Evolutionary conservation across 805 yeast species (phyloP), one percentile per base, ranked within the genome.

Genomic region (Sugiyamaella lignohabitans): DNA sequence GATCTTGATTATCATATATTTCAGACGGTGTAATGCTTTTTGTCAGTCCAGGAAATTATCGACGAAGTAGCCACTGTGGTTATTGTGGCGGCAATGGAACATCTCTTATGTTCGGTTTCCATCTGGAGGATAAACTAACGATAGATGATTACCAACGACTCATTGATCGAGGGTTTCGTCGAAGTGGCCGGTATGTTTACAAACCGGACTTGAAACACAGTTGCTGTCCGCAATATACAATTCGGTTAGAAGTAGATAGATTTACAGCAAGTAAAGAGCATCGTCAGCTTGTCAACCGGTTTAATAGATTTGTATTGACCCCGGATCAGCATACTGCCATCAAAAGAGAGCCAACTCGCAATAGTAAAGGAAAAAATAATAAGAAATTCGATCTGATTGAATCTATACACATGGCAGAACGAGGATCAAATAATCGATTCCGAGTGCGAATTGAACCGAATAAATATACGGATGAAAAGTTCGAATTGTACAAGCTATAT

Each of bases 211-310:
- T 78, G 51, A 58, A 83, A 24, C 63, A 88, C 35, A 78, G 78
- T 37, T 88, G 97, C 60, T 88, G 97, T 56, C 72, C 89, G 18
- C 73, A 80, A 62, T 86, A 78, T 60, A 82, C 96, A 0, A 85
- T 88, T 16, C 63, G 96, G 45, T 80, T 94, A 0, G 69, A 69
- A 19, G 63, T 75, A 16, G 59, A 58, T 0, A 57, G 62, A 21
- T 71, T 80, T 54, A 68, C 70, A 32, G 61, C 81, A 4, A 65
- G 71, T 20, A 87, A 86, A 59, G 89, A 85, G 42, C 82, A 80
- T 47, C 72, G 87, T 34, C 78, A 80, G 48, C 71, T 73, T 2
- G 59, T 87, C 3, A 85, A 83, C 55, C 69, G 82, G 53, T 84
- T 86, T 55, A 72, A 45, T 30, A 32, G 42, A 32, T 34, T 29